Conservation (phyloP, 140 eudicot genomes). For the Senecio squalidus region DNA sequence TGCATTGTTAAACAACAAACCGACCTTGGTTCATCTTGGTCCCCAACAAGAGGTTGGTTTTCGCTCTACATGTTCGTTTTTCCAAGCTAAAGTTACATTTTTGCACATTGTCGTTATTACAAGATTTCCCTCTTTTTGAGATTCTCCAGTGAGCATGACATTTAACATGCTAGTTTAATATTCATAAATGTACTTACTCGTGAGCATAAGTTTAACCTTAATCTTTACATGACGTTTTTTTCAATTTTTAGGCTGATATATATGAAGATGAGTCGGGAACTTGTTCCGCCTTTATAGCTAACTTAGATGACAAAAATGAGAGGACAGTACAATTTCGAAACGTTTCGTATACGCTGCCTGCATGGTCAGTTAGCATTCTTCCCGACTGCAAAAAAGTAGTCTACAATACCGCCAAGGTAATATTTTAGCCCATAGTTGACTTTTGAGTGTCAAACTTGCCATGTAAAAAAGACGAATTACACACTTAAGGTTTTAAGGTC, state of each 20-base stretch:
- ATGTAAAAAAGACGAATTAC: neutral
- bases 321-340: conserved; percentile 55
- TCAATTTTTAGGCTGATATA: conserved; percentile 60
- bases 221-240: too few species aligned
- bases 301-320: conserved; percentile 72
- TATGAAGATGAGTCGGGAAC: conserved; percentile 58
- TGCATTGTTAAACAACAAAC: conserved; percentile 54
- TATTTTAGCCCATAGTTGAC: conserved; percentile 3
- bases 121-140: neutral
- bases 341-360: conserved; percentile 69
- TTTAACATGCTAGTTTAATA: neutral
- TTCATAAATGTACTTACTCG: neutral
- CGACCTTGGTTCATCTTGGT: conserved; percentile 61
- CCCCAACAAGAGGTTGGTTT: conserved; percentile 61
- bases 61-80: neutral
- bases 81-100: conserved; percentile 10
- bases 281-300: conserved; percentile 91
- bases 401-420: conserved; percentile 91
- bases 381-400: conserved; percentile 97
- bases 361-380: conserved; percentile 99
- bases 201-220: neutral
- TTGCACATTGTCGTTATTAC: neutral
- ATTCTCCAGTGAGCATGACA: too few species aligned
- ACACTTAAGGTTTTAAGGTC: neutral
- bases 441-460: conserved; percentile 10